Percentiles rank a stretch among this genome's conserved stretches.
Evolutionary conservation across 352 stramenopile genomes (phyloP).

Genomic region (Phytopythium delawarense): DNA sequence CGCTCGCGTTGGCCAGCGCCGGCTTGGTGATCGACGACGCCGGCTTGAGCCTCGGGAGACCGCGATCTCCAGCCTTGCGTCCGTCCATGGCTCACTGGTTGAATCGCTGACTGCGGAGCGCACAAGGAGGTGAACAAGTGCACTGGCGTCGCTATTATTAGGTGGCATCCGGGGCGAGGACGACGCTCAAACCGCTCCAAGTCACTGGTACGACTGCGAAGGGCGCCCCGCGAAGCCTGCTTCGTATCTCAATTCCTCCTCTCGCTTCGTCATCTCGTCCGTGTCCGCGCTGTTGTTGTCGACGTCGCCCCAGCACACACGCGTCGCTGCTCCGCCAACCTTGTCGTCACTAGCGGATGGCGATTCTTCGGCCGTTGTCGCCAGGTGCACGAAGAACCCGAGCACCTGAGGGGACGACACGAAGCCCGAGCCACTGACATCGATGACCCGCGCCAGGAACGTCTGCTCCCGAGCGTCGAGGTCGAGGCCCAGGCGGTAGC

Average conservation of each 20-base stretch:
- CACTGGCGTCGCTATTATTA: neutral
- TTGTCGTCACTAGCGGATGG: neutral
- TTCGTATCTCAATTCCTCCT: neutral
- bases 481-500: conserved; percentile 62
- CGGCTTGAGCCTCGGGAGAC: conserved; percentile 51
- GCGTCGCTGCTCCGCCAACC: neutral
- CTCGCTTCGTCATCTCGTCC: neutral
- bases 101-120: neutral
- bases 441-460: conserved; percentile 43
- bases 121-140: neutral
- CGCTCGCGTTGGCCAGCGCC: conserved; percentile 34
- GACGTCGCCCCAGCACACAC: conserved; percentile 1
- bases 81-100: neutral
- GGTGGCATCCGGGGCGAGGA: neutral
- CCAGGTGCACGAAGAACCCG: conserved; percentile 51
- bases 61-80: neutral
- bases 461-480: conserved; percentile 60
- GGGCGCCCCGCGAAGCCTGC: neutral
- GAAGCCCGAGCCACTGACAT: conserved; percentile 50
- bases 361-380: conserved; percentile 4
- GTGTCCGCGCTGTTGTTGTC: conserved; percentile 1
- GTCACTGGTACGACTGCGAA: neutral
- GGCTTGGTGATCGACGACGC: conserved; percentile 35
- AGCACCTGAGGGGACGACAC: conserved; percentile 57
- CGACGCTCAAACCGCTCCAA: neutral